These are phyloP conservation scores for Eleusine indica DNA, from an alignment of 176 grass and related monocot species.

Conservation along the genomic window DNA sequence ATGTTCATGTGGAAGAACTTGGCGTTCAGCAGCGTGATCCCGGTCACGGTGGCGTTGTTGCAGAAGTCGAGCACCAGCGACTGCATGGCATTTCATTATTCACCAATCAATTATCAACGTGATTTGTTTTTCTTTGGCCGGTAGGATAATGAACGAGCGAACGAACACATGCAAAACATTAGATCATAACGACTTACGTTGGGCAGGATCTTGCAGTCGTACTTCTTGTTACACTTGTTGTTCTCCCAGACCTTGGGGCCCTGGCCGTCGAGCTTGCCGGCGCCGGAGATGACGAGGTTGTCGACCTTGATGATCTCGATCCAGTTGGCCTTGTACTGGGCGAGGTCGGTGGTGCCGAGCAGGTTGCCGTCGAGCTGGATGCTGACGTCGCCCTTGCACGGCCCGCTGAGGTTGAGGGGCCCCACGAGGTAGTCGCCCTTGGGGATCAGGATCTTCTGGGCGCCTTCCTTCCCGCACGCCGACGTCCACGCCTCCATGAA, in stretches of 20 bases:
- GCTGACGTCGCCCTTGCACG: constrained; percentile 52
- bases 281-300: constrained; percentile 44
- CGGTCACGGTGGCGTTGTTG: constrained; percentile 27
- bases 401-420: constrained; percentile 47
- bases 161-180: background rate
- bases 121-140: too few relatives aligned
- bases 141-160: too few relatives aligned
- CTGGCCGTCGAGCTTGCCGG: constrained; percentile 60
- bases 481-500: constrained; percentile 46
- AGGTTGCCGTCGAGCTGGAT: constrained; percentile 58
- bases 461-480: constrained; percentile 44
- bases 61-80: constrained; percentile 53
- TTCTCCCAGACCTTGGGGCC: constrained; percentile 53
- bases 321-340: constrained; percentile 43
- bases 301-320: constrained; percentile 53
- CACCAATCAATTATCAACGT: too few relatives aligned
- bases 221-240: constrained; percentile 55
- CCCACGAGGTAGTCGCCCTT: constrained; percentile 49
- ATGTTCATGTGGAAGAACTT: constrained; percentile 85
- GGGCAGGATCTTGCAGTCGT: constrained; percentile 59
- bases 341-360: constrained; percentile 47
- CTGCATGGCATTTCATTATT: constrained; percentile 24
- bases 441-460: constrained; percentile 45
- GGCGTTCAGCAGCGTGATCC: constrained; percentile 47
- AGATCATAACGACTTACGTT: constrained; percentile 26